phyloP scores from a whole-genome alignment of 331 rosid species.

The Arachis monticola region DNA sequence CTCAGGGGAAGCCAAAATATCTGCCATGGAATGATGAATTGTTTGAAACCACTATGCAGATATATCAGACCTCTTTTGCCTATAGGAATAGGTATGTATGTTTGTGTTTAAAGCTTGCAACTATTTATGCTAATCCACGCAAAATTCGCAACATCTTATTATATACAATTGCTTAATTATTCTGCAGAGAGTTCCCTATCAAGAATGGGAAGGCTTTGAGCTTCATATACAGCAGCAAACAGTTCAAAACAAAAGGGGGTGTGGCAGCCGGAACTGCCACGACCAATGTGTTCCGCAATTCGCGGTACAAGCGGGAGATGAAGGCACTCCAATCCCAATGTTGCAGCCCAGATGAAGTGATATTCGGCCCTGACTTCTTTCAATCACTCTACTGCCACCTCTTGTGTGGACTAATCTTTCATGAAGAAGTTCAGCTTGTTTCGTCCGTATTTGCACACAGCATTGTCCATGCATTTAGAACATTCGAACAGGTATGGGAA shows the following conservation, averaged over 20 bases:
- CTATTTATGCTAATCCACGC: too few species aligned
- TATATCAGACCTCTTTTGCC: constrained; percentile 82
- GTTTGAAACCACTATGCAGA: constrained; percentile 80
- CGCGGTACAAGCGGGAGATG: constrained; percentile 58
- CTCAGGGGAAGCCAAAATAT: constrained; percentile 87
- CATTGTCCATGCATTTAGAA: constrained; percentile 72
- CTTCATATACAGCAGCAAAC: constrained; percentile 87
- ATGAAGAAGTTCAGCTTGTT: constrained; percentile 65
- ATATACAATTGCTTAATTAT: neutral
- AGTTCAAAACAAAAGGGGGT: constrained; percentile 77
- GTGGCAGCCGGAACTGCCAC: constrained; percentile 85
- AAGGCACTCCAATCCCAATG: constrained; percentile 63
- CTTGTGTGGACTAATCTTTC: constrained; percentile 74
- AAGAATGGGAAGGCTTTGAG: constrained; percentile 76
- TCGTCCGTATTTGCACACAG: constrained; percentile 87
- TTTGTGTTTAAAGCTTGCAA: too few species aligned
- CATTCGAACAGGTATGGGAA: constrained; percentile 84
- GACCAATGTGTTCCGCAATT: constrained; percentile 60
- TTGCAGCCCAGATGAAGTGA: constrained; percentile 93
- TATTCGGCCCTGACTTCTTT: constrained; percentile 80
- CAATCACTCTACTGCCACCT: constrained; percentile 93
- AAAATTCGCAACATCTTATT: too few species aligned
- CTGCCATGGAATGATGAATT: constrained; percentile 91
- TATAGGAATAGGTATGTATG: constrained; percentile 68
- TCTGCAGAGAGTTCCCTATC: constrained; percentile 76